phyloP scores from a whole-genome alignment of 2,329 filamentous ascomycete genomes.

The Nemania sp. region DNA sequence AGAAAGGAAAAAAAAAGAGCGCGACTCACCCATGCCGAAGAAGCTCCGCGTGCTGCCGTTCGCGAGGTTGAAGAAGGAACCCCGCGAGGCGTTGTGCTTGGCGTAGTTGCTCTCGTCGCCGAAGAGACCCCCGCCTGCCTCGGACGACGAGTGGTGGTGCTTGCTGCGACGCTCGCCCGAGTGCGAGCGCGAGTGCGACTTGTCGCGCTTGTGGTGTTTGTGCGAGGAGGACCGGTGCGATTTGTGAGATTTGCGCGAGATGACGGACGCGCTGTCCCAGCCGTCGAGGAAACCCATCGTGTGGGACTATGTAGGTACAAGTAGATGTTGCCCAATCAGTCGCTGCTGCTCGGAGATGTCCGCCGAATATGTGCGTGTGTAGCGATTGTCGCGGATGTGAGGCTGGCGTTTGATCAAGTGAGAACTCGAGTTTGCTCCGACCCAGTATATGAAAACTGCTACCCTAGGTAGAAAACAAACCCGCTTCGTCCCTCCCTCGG shows the following conservation, averaged over 20 bases:
- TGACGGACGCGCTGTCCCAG: slow-evolving; percentile 42
- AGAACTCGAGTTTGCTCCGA: too few relatives aligned
- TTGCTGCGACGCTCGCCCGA: slow-evolving; percentile 38
- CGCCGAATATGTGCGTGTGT: too few relatives aligned
- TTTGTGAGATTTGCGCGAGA: slow-evolving; percentile 37
- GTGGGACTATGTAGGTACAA: not conserved
- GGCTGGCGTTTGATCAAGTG: too few relatives aligned
- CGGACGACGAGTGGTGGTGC: slow-evolving; percentile 31
- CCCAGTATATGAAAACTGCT: too few relatives aligned
- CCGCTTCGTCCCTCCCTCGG: too few relatives aligned
- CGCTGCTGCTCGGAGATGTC: too few relatives aligned
- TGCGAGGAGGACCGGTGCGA: slow-evolving; percentile 36
- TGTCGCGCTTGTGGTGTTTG: slow-evolving; percentile 31
- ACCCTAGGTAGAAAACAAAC: too few relatives aligned
- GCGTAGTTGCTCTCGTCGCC: slow-evolving; percentile 32
- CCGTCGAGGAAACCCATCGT: slow-evolving; percentile 41
- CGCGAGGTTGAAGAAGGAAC: slow-evolving; percentile 40
- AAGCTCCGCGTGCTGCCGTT: slow-evolving; percentile 41
- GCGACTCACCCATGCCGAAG: slow-evolving; percentile 39
- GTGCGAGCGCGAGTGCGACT: slow-evolving; percentile 31
- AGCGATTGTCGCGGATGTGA: too few relatives aligned
- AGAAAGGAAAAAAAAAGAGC: not conserved
- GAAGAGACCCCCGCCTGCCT: slow-evolving; percentile 29
- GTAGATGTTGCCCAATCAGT: too few relatives aligned
- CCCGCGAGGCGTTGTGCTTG: slow-evolving; percentile 34